Conservation (phyloP, 2,329 filamentous ascomycete species). For the Sphaerulina vaccinii region DNA sequence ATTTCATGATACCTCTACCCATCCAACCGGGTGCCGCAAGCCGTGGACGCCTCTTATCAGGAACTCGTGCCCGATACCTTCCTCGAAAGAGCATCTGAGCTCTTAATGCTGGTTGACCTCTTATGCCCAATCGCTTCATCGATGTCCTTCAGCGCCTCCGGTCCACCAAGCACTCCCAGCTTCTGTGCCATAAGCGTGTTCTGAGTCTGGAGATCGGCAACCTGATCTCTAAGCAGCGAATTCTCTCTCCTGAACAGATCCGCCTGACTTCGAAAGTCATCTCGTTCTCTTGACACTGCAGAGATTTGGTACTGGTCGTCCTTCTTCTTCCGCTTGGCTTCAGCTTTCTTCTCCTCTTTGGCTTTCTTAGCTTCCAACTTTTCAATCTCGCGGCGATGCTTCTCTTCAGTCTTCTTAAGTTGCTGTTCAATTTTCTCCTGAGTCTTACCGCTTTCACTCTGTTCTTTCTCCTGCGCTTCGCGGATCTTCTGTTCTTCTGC, state of each 20-base stretch:
- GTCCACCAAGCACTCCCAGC: slow-evolving; percentile 38
- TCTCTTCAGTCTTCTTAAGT: slow-evolving; percentile 63
- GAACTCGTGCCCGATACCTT: not conserved
- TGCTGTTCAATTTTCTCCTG: slow-evolving; percentile 66
- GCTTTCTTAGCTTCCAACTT: slow-evolving; percentile 49
- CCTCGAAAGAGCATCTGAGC: slow-evolving; percentile 2
- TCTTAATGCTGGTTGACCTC: slow-evolving; percentile 21
- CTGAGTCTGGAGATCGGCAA: slow-evolving; percentile 57
- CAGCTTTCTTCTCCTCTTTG: slow-evolving; percentile 43
- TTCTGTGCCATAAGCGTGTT: slow-evolving; percentile 53
- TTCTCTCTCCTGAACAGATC: slow-evolving; percentile 52
- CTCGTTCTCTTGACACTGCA: slow-evolving; percentile 49
- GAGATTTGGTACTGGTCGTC: slow-evolving; percentile 49
- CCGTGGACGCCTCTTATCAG: not conserved
- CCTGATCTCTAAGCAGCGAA: slow-evolving; percentile 50
- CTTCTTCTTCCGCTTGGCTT: slow-evolving; percentile 48
- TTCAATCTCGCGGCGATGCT: slow-evolving; percentile 60
- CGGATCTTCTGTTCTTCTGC: slow-evolving; percentile 50
- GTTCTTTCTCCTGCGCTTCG: slow-evolving; percentile 39
- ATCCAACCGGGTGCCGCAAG: not conserved
- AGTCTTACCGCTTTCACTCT: slow-evolving; percentile 55
- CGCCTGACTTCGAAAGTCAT: slow-evolving; percentile 47
- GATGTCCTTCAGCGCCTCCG: slow-evolving; percentile 30
- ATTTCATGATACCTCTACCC: not conserved
- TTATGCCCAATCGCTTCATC: slow-evolving; percentile 19